phyloP scores from a whole-genome alignment of 352 stramenopile genomes.

The Phytopythium mirpurense region DNA sequence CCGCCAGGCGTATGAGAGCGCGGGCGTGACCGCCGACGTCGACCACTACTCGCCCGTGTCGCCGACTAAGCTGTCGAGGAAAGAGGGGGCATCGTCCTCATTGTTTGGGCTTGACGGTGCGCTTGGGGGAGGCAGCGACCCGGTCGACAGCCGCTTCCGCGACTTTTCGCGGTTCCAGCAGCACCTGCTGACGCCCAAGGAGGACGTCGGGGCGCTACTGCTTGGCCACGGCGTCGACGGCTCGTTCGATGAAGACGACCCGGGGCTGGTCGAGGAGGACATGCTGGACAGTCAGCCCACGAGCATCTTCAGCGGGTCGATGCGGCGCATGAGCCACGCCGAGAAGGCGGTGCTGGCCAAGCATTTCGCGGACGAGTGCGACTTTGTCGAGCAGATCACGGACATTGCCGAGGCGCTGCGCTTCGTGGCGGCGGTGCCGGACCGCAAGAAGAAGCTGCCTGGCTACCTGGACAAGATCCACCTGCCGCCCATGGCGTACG shows the following conservation, averaged over 20 bases:
- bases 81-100: conserved; percentile 6
- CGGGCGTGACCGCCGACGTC: conserved; percentile 12
- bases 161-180: conserved; percentile 87
- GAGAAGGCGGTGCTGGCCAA: conserved; percentile 81
- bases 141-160: conserved; percentile 67
- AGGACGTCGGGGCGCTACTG: conserved; percentile 46
- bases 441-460: conserved; percentile 74
- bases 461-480: conserved; percentile 80
- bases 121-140: conserved; percentile 17
- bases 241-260: conserved; percentile 34
- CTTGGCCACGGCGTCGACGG: conserved; percentile 33
- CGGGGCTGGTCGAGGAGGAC: conserved; percentile 55
- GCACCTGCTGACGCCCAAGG: conserved; percentile 75
- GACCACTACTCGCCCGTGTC: conserved; percentile 35
- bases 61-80: conserved; percentile 11
- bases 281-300: conserved; percentile 61
- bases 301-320: conserved; percentile 63
- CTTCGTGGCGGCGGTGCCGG: conserved; percentile 73
- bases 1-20: conserved; percentile 34
- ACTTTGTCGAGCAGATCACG: conserved; percentile 88
- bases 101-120: conserved; percentile 6
- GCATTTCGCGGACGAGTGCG: conserved; percentile 82
- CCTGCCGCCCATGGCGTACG: conserved; percentile 84
- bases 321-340: conserved; percentile 67
- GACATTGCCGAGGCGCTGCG: conserved; percentile 80